Evolutionary conservation across 2,329 filamentous ascomycete species (phyloP), one percentile per base, ranked within the genome.

Genomic region (Leptoxyphium fumago): DNA sequence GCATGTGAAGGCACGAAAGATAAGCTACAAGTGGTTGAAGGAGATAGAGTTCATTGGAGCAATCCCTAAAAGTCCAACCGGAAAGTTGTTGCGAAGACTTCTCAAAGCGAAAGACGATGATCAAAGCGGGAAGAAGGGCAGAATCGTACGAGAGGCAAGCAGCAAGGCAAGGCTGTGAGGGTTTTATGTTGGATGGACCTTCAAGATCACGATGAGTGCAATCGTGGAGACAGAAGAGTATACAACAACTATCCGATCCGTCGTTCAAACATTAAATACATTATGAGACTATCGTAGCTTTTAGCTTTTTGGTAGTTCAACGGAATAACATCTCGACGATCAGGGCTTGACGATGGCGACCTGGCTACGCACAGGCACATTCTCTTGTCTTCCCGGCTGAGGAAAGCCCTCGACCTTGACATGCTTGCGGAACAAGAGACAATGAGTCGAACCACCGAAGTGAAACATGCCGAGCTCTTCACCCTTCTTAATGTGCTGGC

Each of bases 401-500:
- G 56, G 58, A 48, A 61, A 60, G 28, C 54, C 57, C 17, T 63
- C 58, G 18, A 68, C 45, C 29, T 67, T 64, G 29, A 80, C 73
- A 0, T 66, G 71, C 49, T 72, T 68, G 21, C 74, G 62, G 63
- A 86, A 85, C 2, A 87, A 55, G 51, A 86, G 55, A 52, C 78
- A 83, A 56, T 84, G 77, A 1, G 76, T 77, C 6, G 74, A 80
- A 0, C 83, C 82, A n/a, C 82, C 82, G 57, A 80, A 86, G 56
- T 87, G 82, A 61, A 87, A 87, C 80, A 84, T 85, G 38, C 82
- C 82, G 34, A 78, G 67, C 64, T 85, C 65, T 4, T 85, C 74
- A 1, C 83, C 83, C 67, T 85, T 86, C 43, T 67, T 67, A 13
- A 87, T 56, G 43, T 71, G 69, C 56, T 85, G 71, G 0, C 80